Conservation (phyloP, 176 grass and related monocot species). For the Avena eriantha region DNA sequence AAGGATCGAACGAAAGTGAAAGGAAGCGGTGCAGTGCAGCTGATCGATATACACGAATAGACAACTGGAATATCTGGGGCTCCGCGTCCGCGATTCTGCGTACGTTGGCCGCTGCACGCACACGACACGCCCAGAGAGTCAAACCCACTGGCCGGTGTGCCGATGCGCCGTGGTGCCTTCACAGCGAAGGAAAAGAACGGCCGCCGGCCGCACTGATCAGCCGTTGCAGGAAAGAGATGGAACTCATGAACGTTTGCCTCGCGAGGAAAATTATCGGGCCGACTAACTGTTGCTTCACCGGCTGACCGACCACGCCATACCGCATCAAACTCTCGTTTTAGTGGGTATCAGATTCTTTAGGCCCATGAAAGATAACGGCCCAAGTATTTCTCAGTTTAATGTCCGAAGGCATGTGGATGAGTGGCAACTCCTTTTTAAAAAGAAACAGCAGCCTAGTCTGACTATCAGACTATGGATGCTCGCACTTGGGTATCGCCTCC, state of each 20-base stretch:
- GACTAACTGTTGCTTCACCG: neutral
- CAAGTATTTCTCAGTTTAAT: too few relatives aligned
- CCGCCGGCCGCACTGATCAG: neutral
- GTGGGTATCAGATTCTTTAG: neutral
- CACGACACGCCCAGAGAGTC: neutral
- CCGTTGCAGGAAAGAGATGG: neutral
- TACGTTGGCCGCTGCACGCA: neutral
- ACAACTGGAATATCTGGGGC: slow-evolving; percentile 28
- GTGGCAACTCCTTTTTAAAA: too few relatives aligned
- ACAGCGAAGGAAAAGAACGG: neutral
- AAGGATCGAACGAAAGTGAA: slow-evolving; percentile 18
- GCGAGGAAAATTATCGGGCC: neutral
- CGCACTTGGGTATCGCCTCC: too few relatives aligned
- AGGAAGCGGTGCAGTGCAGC: slow-evolving; percentile 7
- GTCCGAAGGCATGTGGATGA: too few relatives aligned
- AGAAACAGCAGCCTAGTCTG: too few relatives aligned
- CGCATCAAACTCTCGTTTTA: neutral
- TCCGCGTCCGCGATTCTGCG: slow-evolving; percentile 14
- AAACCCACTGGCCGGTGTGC: neutral
- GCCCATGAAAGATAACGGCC: neutral
- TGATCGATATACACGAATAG: neutral
- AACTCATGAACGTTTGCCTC: neutral
- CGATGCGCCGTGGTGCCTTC: neutral
- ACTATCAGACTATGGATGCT: too few relatives aligned
- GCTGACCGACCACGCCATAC: neutral